A percentile compares a stretch with the other conserved stretches of the same genome.
Conservation (phyloP, 768 basidiomycete genomes). For the Amanita brunnescens region DNA sequence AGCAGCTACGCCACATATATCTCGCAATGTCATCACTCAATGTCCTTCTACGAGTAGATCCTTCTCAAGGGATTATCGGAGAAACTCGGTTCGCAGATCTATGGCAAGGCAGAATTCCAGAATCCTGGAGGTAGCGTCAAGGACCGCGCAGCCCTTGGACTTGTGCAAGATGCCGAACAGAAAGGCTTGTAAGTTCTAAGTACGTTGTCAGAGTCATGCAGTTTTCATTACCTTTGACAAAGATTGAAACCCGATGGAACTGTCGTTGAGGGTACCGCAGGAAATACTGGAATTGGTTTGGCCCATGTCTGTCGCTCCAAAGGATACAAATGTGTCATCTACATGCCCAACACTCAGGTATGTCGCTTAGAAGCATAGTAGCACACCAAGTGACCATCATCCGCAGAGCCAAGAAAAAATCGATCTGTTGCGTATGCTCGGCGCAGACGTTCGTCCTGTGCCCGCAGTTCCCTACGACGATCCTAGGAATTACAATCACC, state of each 20-base stretch:
- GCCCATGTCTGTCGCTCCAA: conserved; percentile 89
- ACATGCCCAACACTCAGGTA: conserved; percentile 94
- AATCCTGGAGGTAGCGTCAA: conserved; percentile 98
- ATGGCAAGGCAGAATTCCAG: conserved; percentile 97
- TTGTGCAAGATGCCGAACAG: conserved; percentile 81
- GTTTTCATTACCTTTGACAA: neutral
- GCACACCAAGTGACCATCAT: neutral
- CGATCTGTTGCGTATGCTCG: conserved; percentile 93
- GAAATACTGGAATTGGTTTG: conserved; percentile 95
- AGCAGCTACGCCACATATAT: conserved; percentile 16
- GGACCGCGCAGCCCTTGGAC: conserved; percentile 89
- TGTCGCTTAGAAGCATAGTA: conserved; percentile 4
- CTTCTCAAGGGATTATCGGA: conserved; percentile 75
- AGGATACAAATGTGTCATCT: conserved; percentile 98
- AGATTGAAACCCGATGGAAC: conserved; percentile 91
- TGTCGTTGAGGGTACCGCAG: conserved; percentile 95
- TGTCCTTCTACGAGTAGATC: conserved; percentile 45
- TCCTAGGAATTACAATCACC: conserved; percentile 95
- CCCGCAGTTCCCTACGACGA: conserved; percentile 96
- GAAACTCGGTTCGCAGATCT: conserved; percentile 73
- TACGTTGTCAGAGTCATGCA: neutral
- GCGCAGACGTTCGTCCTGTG: conserved; percentile 93
- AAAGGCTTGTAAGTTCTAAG: conserved; percentile 55
- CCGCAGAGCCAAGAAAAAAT: conserved; percentile 96
- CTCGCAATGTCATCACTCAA: conserved; percentile 5